These are phyloP conservation scores for Ophiocordyceps australis DNA, from an alignment of 2,329 filamentous ascomycete genomes.

Conservation along the genomic window DNA sequence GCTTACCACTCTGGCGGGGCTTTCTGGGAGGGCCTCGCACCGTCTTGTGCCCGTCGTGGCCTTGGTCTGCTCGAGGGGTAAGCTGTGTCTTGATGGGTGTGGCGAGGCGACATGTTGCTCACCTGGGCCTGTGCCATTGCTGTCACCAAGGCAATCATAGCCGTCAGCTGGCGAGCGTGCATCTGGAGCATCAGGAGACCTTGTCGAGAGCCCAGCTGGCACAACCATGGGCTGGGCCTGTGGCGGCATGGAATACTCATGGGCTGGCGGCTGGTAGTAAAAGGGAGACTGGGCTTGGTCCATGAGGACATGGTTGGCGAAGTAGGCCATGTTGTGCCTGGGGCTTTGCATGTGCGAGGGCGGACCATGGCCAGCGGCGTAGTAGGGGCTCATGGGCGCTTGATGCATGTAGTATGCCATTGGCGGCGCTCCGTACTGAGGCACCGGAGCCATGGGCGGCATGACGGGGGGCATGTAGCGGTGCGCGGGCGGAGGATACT, in stretches of 20 bases:
- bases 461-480: constrained; percentile 16
- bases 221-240: constrained; percentile 14
- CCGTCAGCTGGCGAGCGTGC: constrained; percentile 5
- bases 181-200: constrained; percentile 9
- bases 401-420: constrained; percentile 27
- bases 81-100: too few species aligned
- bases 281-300: constrained; percentile 20
- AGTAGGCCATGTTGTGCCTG: constrained; percentile 23
- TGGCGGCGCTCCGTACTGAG: constrained; percentile 20
- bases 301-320: constrained; percentile 23
- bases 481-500: constrained; percentile 16
- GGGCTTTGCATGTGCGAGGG: constrained; percentile 15
- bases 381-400: constrained; percentile 25
- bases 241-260: constrained; percentile 15
- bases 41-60: constrained; percentile 8
- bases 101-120: too few species aligned
- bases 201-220: too few species aligned
- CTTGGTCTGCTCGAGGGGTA: too few species aligned
- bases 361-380: constrained; percentile 18
- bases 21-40: constrained; percentile 17
- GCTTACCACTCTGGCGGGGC: constrained; percentile 41
- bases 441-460: constrained; percentile 17
- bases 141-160: constrained; percentile 2
- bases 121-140: not conserved
- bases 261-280: constrained; percentile 22